Evolutionary conservation across 805 yeast genomes (phyloP), one percentile per base, ranked within the genome.

Genomic region (Ogataea paradorogensis): DNA sequence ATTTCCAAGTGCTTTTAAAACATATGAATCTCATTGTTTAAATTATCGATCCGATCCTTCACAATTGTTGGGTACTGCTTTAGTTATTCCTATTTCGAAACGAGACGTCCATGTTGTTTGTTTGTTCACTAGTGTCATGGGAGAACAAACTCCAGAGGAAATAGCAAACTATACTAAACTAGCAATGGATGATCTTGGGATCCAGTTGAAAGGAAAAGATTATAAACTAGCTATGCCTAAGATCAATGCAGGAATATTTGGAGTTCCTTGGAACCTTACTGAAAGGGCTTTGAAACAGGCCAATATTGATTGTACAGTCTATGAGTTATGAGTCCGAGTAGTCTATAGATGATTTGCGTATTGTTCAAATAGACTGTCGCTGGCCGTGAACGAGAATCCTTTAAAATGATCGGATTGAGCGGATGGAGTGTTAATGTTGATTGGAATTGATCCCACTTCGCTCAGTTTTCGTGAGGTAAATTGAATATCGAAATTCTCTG

Each of bases 191-290:
- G 76, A 78, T 51, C 56, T 84, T 45, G 50, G 55, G 14, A 32
- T 27, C 1, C 78, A 78, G 49, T 40, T 75, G 27, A 33, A 42
- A 21, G 38, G 26, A 1, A 4, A 18, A 4, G 16, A 24, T 15
- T 8, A 22, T 11, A 27, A 28, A 3, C 36, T 85, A 2, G 70
- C 71, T 47, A 76, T 87, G 83, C 95, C 95, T 15, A 72, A 73
- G 58, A 86, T 87, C 49, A 87, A 87, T 51, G 74, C 91, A 22
- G 95, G 95, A 0, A 74, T 87, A 2, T 87, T 86, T 58, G 73
- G 73, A 1, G 89, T 84, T 7, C 93, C 95, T 0, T 86, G 95
- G 95, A 71, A 67, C 10, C 48, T 70, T 9, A 85, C 95, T 0
- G 91, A 79, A 54, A 51, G 43, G 11, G 74, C 74, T 0, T 53